Percentiles rank a stretch among this genome's conserved stretches.
These are phyloP conservation scores for Penicillium occitanis DNA, from an alignment of 2,329 filamentous ascomycete species.

Conservation along the genomic window DNA sequence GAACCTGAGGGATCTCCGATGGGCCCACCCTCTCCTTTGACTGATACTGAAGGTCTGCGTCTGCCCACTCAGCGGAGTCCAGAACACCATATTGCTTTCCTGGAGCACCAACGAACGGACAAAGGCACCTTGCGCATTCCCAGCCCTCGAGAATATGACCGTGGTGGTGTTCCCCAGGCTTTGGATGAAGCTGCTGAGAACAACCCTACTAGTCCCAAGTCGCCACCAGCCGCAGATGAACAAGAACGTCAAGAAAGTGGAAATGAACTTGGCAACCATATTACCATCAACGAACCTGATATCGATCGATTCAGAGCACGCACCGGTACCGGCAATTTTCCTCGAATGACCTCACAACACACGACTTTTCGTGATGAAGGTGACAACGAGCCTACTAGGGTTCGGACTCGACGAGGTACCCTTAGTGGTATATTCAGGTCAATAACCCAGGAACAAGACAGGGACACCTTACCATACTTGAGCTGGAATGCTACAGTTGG, in stretches of 20 bases:
- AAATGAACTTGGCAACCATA: constrained; percentile 39
- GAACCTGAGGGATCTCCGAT: constrained; percentile 17
- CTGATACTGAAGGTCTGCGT: constrained; percentile 54
- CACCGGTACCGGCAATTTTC: constrained; percentile 37
- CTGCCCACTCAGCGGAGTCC: constrained; percentile 57
- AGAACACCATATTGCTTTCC: constrained; percentile 82
- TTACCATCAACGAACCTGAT: constrained; percentile 51
- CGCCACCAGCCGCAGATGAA: constrained; percentile 28
- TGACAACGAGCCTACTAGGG: constrained; percentile 29
- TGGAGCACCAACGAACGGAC: constrained; percentile 77
- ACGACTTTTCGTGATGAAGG: constrained; percentile 36
- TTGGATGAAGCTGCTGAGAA: constrained; percentile 48
- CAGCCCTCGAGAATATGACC: constrained; percentile 85
- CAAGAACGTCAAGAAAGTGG: constrained; percentile 27
- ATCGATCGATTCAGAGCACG: constrained; percentile 36
- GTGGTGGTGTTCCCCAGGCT: constrained; percentile 68
- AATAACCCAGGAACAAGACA: constrained; percentile 38
- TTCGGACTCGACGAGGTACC: constrained; percentile 32
- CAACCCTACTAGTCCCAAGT: constrained; percentile 28
- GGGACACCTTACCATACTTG: constrained; percentile 75
- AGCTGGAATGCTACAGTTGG: constrained; percentile 92
- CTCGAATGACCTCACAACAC: constrained; percentile 40
- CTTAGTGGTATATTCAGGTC: constrained; percentile 37
- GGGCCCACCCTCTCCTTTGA: constrained; percentile 44
- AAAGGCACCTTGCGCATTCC: constrained; percentile 81